A percentile compares a stretch with the other conserved stretches of the same genome.
These are phyloP conservation scores for Candolleomyces aberdarensis DNA, from an alignment of 768 basidiomycete genomes.

Conservation along the genomic window DNA sequence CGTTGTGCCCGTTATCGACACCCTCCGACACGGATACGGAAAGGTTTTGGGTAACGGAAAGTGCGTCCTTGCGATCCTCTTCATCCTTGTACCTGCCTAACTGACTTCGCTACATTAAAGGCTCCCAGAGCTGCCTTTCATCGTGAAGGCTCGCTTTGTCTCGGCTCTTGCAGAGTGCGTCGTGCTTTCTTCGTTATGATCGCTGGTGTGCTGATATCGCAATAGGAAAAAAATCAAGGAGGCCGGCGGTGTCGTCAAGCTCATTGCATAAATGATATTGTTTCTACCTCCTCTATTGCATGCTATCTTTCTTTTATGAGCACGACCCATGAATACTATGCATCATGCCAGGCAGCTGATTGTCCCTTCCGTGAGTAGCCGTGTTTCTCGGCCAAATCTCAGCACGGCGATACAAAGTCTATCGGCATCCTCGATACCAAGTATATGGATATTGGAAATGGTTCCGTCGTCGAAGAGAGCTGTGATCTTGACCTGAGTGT, in stretches of 20 bases:
- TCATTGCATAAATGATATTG: conserved; percentile 67
- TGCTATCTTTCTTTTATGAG: conserved; percentile 21
- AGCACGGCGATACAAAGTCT: no score
- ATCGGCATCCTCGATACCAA: no score
- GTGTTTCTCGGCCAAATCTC: not conserved
- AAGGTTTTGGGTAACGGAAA: conserved; percentile 95
- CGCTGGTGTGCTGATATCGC: conserved; percentile 2
- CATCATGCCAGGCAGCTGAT: not conserved
- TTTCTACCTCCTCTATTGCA: conserved; percentile 20
- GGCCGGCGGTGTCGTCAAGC: conserved; percentile 90
- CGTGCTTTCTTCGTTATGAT: not conserved
- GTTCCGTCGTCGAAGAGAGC: no score
- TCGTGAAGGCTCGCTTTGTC: conserved; percentile 97
- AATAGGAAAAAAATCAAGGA: conserved; percentile 77
- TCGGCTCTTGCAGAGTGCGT: conserved; percentile 80
- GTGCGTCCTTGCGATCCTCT: conserved; percentile 40
- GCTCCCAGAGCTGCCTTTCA: conserved; percentile 88
- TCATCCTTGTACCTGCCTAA: no score
- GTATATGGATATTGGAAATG: no score
- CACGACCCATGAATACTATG: conserved; percentile 22
- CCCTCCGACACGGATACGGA: conserved; percentile 76
- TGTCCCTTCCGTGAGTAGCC: not conserved
- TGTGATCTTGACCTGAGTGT: no score
- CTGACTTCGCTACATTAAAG: conserved; percentile 29
- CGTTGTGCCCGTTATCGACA: conserved; percentile 94